Conservation (phyloP, 2,329 filamentous ascomycete species). For the Mariannaea sp. region DNA sequence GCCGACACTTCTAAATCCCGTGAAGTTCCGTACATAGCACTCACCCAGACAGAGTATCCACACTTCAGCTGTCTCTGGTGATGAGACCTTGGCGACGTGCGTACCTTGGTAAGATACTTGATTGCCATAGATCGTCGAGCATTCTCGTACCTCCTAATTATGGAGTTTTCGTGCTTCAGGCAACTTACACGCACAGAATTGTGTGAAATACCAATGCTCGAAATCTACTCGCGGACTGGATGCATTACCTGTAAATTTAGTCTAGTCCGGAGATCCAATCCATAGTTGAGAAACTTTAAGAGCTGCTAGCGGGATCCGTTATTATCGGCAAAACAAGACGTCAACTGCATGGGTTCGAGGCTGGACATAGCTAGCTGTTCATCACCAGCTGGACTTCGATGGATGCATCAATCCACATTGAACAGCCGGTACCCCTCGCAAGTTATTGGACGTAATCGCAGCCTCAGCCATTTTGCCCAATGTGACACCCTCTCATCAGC, state of each 20-base stretch:
- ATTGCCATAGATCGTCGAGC: too few species aligned
- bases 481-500: not conserved
- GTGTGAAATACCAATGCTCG: not conserved
- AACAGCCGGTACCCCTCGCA: not conserved
- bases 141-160: too few species aligned
- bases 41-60: too few species aligned
- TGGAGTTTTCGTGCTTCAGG: too few species aligned
- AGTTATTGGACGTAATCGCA: not conserved
- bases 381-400: constrained; percentile 4
- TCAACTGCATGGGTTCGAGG: not conserved
- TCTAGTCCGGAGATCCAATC: not conserved
- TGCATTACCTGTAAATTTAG: not conserved
- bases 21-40: too few species aligned
- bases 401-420: constrained; percentile 4
- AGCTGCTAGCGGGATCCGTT: constrained; percentile 1
- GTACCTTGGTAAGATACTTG: too few species aligned
- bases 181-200: not conserved
- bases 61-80: too few species aligned
- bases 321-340: not conserved
- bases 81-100: too few species aligned
- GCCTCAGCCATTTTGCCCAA: constrained; percentile 15
- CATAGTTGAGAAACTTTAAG: constrained; percentile 7
- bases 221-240: not conserved
- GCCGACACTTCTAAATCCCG: too few species aligned
- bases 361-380: too few species aligned